Evolutionary conservation across 2,329 filamentous ascomycete species (phyloP).

Genomic region (Penicillium verrucosum): DNA sequence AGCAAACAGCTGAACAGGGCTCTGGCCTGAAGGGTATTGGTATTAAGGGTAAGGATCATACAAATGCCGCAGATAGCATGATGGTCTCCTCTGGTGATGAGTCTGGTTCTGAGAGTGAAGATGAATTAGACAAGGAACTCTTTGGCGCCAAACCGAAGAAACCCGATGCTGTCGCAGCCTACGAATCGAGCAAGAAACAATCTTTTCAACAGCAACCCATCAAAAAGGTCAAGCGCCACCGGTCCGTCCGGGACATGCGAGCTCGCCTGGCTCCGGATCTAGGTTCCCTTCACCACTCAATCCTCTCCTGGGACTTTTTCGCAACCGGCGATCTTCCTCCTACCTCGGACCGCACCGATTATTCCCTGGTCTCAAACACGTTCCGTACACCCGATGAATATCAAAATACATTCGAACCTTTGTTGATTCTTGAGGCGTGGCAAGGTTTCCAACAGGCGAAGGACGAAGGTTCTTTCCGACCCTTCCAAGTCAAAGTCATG

Average conservation of each 20-base stretch:
- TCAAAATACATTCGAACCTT: slow-evolving; percentile 82
- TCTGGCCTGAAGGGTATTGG: slow-evolving; percentile 72
- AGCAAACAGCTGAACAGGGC: slow-evolving; percentile 68
- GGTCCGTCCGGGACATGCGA: slow-evolving; percentile 89
- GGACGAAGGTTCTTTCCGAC: slow-evolving; percentile 75
- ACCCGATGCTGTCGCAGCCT: slow-evolving; percentile 44
- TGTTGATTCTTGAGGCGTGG: slow-evolving; percentile 93
- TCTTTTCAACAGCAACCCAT: slow-evolving; percentile 65
- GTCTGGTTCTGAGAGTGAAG: slow-evolving; percentile 71
- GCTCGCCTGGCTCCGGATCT: slow-evolving; percentile 88
- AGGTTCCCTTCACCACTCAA: slow-evolving; percentile 75
- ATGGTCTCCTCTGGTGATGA: slow-evolving; percentile 73
- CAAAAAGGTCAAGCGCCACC: slow-evolving; percentile 75
- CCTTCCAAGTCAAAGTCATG: slow-evolving; percentile 83
- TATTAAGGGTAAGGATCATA: slow-evolving; percentile 74
- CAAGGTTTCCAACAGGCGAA: slow-evolving; percentile 86
- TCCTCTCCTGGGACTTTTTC: slow-evolving; percentile 94
- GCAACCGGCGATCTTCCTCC: slow-evolving; percentile 84
- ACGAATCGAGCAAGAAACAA: slow-evolving; percentile 46
- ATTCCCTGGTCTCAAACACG: slow-evolving; percentile 70
- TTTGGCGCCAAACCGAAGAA: slow-evolving; percentile 49
- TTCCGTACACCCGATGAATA: slow-evolving; percentile 77
- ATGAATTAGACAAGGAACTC: slow-evolving; percentile 69
- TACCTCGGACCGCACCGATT: slow-evolving; percentile 63
- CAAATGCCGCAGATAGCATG: slow-evolving; percentile 70